Base-by-base conservation (phyloP, 306 rosid species). In the Begonia masoniana region DNA sequence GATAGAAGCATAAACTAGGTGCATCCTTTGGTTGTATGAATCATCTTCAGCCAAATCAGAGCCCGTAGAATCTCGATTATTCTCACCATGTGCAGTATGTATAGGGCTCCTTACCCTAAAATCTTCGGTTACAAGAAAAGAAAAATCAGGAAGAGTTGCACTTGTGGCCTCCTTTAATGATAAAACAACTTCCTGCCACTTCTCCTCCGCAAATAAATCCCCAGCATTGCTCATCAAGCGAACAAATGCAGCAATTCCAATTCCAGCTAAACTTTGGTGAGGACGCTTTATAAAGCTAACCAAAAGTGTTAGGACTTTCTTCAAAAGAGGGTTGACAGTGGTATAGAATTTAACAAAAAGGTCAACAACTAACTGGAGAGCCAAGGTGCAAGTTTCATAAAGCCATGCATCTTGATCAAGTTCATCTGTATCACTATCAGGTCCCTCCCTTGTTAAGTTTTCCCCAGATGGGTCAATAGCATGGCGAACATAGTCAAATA, bases 371-470 rank as follows among this genome's bases (percentile, higher is more conserved):
- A 92, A 68, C 63, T 86, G 99, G 56, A 92, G 95, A 41, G 99
- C 96, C 80, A 92, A 69, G n/a, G 99, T 92, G 84, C 99, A 92
- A 39, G 99, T 92, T 84, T 92, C 96, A 3, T 86, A 92, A 59
- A 92, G 78, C 99, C 99, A 92, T 26, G 88, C 82, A 72, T 86
- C 96, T 59, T 86, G 96, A 71, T 86, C 93, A 74, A 81, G 83
- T 65, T 92, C 99, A 42, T 78, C 84, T 5, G 54, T 19, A 45
- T 72, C 82, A 41, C 64, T 43, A 58, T 72, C 82, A 48, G 39
- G 54, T 71, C 80, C 94, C 66, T 81, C 73, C 45, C 59, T 83
- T 0, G 68, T 81, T 52, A 77, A 56, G 62, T 57, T 71, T 63
- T 72, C 78, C 51, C 85, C 94, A 13, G 99, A 77, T 65, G 99